Conservation (phyloP, 164 flowering plant species). For the Piper betle region DNA sequence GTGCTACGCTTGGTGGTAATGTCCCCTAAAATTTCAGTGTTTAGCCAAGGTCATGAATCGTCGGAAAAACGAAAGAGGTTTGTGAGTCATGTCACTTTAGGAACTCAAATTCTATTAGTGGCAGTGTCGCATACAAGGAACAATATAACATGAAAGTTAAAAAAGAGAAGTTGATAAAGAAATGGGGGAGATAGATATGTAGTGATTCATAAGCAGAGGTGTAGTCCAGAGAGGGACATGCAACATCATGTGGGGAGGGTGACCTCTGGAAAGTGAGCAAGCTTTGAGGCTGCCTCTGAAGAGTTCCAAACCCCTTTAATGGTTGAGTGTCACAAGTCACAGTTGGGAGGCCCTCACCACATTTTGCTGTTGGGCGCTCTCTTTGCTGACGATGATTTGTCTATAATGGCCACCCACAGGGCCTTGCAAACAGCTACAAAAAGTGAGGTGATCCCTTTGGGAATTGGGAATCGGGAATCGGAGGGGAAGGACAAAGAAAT, state of each 20-base stretch:
- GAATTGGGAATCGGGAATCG: too few species aligned
- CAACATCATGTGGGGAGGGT: neutral
- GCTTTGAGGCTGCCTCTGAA: neutral
- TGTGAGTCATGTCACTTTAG: too few species aligned
- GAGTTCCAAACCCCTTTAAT: neutral
- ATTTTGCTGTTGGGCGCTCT: constrained; percentile 1
- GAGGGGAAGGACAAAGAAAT: neutral
- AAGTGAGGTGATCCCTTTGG: constrained; percentile 2
- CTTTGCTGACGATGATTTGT: constrained; percentile 14
- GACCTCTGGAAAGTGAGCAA: neutral
- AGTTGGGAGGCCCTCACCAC: neutral
- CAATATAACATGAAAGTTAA: too few species aligned
- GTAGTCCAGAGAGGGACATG: neutral
- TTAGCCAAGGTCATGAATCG: too few species aligned
- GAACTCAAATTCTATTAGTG: too few species aligned
- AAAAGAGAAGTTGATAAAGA: too few species aligned
- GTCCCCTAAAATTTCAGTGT: too few species aligned
- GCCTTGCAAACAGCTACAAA: neutral
- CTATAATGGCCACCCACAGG: constrained; percentile 18
- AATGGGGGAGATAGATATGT: too few species aligned
- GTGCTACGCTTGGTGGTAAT: too few species aligned
- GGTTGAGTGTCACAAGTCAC: neutral
- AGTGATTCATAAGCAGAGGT: too few species aligned
- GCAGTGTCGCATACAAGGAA: too few species aligned
- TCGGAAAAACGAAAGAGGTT: too few species aligned